Conservation (phyloP, 208 protist species). For the Borovskyia barvae region DNA sequence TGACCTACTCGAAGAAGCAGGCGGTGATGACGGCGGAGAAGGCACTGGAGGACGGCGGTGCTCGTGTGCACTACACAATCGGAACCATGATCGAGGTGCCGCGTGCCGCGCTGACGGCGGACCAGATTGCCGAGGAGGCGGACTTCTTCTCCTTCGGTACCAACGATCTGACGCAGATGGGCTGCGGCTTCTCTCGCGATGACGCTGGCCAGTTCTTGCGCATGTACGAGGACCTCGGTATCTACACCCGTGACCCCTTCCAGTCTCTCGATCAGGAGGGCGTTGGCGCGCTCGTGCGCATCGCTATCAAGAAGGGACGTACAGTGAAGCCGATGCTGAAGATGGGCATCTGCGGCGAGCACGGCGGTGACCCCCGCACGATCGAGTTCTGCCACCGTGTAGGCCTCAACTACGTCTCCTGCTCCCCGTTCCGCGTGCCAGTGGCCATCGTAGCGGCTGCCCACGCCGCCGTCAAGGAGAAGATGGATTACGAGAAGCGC, state of each 20-base stretch:
- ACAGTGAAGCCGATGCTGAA: slow-evolving; percentile 78
- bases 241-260: slow-evolving; percentile 94
- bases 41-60: slow-evolving; percentile 36
- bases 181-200: slow-evolving; percentile 95
- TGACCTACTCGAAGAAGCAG: slow-evolving; percentile 74
- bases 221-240: slow-evolving; percentile 89
- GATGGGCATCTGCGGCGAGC: slow-evolving; percentile 95
- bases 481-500: slow-evolving; percentile 31
- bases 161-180: slow-evolving; percentile 97
- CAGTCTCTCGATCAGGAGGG: slow-evolving; percentile 92
- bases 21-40: slow-evolving; percentile 60
- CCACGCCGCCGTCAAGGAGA: slow-evolving; percentile 90
- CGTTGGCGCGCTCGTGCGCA: slow-evolving; percentile 91
- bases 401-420: slow-evolving; percentile 94
- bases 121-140: slow-evolving; percentile 89
- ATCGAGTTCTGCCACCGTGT: slow-evolving; percentile 92
- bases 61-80: slow-evolving; percentile 74
- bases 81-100: slow-evolving; percentile 96
- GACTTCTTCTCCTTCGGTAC: slow-evolving; percentile 97
- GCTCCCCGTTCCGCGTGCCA: slow-evolving; percentile 95
- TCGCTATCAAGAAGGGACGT: slow-evolving; percentile 86
- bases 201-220: slow-evolving; percentile 93
- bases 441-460: slow-evolving; percentile 93
- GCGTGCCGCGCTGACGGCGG: slow-evolving; percentile 79
- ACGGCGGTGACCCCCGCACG: slow-evolving; percentile 92